phyloP scores from a whole-genome alignment of 192 early-diverging fungal species.

The Mortierella hygrophila region DNA sequence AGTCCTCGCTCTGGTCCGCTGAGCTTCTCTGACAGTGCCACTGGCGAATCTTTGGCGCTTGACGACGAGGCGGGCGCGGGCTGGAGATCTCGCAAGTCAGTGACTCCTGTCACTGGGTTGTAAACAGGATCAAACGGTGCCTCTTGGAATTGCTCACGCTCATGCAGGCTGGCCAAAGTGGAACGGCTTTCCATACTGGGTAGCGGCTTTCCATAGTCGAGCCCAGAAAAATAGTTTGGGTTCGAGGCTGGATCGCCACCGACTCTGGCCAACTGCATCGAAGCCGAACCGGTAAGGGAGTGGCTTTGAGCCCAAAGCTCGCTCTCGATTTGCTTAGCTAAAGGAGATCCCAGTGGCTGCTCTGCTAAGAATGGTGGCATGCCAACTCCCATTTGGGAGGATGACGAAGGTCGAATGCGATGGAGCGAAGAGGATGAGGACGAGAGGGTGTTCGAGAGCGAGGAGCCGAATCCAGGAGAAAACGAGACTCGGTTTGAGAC shows the following conservation, averaged over 20 bases:
- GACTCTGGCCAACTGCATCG: neutral
- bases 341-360: slow-evolving; percentile 39
- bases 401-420: slow-evolving; percentile 9
- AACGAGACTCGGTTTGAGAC: slow-evolving; percentile 49
- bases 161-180: slow-evolving; percentile 10
- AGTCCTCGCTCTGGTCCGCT: neutral
- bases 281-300: neutral
- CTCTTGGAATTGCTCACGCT: neutral
- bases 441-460: slow-evolving; percentile 25
- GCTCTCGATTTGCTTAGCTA: slow-evolving; percentile 42
- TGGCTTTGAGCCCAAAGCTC: slow-evolving; percentile 21
- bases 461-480: slow-evolving; percentile 25
- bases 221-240: neutral
- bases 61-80: neutral
- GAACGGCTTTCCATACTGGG: slow-evolving; percentile 12
- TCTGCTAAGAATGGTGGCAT: slow-evolving; percentile 34
- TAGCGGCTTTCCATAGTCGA: neutral
- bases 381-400: neutral
- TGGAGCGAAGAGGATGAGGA: slow-evolving; percentile 27
- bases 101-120: neutral
- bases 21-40: neutral
- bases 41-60: neutral
- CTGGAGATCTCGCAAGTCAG: neutral
- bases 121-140: neutral
- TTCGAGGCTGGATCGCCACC: neutral